These are phyloP conservation scores for Botrytis medusae DNA, from an alignment of 2,329 filamentous ascomycete species.

Conservation along the genomic window DNA sequence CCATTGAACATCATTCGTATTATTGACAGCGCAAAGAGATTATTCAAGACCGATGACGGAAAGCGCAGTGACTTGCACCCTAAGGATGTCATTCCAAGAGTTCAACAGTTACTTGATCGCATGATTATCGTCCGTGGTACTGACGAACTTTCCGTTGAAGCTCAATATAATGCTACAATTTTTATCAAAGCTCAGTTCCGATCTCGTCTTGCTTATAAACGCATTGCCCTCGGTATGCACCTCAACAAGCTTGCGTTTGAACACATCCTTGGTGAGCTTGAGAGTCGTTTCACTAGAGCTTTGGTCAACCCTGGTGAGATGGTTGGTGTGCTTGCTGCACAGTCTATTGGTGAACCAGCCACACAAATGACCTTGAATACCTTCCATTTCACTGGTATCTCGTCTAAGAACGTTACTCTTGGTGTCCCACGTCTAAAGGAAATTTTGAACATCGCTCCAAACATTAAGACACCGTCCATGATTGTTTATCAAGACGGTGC, in stretches of 20 bases:
- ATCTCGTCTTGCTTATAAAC: constrained; percentile 88
- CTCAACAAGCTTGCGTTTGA: constrained; percentile 90
- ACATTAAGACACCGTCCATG: constrained; percentile 99
- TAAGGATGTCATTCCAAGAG: constrained; percentile 77
- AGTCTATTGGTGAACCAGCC: constrained; percentile 97
- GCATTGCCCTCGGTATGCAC: constrained; percentile 80
- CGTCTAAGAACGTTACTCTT: constrained; percentile 98
- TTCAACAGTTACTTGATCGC: constrained; percentile 71
- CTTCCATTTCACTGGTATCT: constrained; percentile 99
- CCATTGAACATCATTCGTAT: constrained; percentile 90
- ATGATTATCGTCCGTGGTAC: constrained; percentile 84
- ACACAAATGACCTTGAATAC: constrained; percentile 99
- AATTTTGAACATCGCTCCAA: constrained; percentile 95
- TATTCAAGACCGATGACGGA: constrained; percentile 85
- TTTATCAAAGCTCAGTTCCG: constrained; percentile 91
- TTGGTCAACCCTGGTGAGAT: constrained; percentile 94
- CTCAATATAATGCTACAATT: constrained; percentile 82
- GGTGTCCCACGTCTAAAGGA: constrained; percentile 99
- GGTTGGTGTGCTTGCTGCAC: constrained; percentile 95
- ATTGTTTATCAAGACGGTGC: constrained; percentile 75
- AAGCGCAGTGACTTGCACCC: constrained; percentile 88
- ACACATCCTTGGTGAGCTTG: constrained; percentile 86
- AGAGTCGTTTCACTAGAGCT: constrained; percentile 82
- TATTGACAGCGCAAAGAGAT: constrained; percentile 83
- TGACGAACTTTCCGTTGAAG: constrained; percentile 80